Evolutionary conservation across 1,139 yeast genomes (phyloP), one percentile per base, ranked within the genome.

Genomic region (Meyerozyma athensensis): DNA sequence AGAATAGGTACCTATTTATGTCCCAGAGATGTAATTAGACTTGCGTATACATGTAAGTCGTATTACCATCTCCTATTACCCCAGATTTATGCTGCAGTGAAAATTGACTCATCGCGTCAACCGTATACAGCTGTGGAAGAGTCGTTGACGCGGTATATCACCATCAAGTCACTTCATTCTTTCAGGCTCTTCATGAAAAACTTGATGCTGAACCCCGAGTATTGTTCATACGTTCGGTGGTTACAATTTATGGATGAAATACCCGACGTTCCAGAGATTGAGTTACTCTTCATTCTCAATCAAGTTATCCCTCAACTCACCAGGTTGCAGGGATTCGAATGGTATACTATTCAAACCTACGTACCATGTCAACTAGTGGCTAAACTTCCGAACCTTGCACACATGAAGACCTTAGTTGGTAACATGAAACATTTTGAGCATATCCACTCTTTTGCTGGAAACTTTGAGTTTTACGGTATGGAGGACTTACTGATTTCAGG

Each of bases 221-320:
- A 42, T 30, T 50, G 58, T 26, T 33, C 22, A 7, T 44, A 42
- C 13, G 40, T 60, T 7, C 45, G 47, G 35, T 43, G 42, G 4
- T 39, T 57, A 18, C 40, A 49, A 8, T 49, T 55, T 33, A 42
- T 43, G 13, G 39, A 44, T 7, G 30, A 35, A 12, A 38, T 58
- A 19, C 65, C 66, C 9, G 66, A 60, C 46, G 43, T 61, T 12
- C 59, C 63, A 3, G 63, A 58, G 38, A 46, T 53, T 19, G 51
- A 49, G 28, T 39, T 59, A 14, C 33, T 47, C n/a, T 37, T 43
- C 6, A 45, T 44, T 21, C 43, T 61, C 12, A 31, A 41, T n/a
- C 13, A 33, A 3, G 42, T 49, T 5, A 43, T 59, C 26, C 61
- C 60, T 1, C 28, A 43, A 7, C 48, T 61, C 38, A 30, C 18